Evolutionary conservation across 768 basidiomycete species (phyloP), one percentile per base, ranked within the genome.

Genomic region (Russula foetens): DNA sequence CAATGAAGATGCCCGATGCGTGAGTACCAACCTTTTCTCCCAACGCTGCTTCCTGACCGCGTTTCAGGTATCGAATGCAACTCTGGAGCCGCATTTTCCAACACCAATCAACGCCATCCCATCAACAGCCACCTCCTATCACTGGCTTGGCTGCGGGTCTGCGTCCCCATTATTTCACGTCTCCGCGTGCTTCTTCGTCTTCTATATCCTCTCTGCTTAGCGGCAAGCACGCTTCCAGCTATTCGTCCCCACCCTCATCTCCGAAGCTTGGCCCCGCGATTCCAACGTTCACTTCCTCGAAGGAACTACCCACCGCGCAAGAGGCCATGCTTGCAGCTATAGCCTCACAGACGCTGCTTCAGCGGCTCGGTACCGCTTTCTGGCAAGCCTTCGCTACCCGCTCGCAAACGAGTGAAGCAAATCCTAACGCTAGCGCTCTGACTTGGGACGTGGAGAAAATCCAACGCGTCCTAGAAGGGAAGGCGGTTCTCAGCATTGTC

Each of bases 71-170:
- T 70, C 81, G 93, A 41, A 92, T 92, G 88, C 93, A 96, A 64
- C 78, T 96, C 0, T 96, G 92, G 94, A 82, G 85, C 45, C 83
- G 87, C 75, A 88, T 96, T 83, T 91, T 90, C 0, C 79, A 84
- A 38, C 90, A 92, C 53, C 54, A 48, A 55, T 49, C 56, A 0
- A 78, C 84, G 8, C 55, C 45, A 38, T 90, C 92, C 7, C 64
- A 59, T 12, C 38, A 26, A 17, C 64, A 60, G 24, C 57, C 57
- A 24, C 29, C 59, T 26, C 33, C 64, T n/a, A 67, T 69, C 41
- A 67, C 62, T 61, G 49, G 67, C 24, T 67, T 71, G 44, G 70
- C 73, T 7, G 63, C 71, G 28, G 70, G 68, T 50, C 47, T 70
- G 31, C 73, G 72, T 15, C 76, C 77, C 0, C 69, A 74, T 59